Evolutionary conservation across 768 basidiomycete species (phyloP).

Genomic region (Suillus clintonianus): DNA sequence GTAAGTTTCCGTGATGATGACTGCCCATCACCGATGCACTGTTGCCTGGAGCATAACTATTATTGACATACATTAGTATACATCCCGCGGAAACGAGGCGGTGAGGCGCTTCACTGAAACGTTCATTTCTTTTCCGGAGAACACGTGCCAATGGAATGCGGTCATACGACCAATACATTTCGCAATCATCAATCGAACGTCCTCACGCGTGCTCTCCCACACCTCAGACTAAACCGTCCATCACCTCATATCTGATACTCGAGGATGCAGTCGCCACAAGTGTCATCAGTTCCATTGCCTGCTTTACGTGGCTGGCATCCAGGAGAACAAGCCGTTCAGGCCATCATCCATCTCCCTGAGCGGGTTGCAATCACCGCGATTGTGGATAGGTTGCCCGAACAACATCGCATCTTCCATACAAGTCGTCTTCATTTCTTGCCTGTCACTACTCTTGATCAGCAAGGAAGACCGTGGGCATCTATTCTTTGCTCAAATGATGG

Average conservation of each 20-base stretch:
- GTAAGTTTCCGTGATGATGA: background rate
- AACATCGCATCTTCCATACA: slow-evolving; percentile 34
- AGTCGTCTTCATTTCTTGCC: slow-evolving; percentile 32
- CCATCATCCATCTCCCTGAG: slow-evolving; percentile 22
- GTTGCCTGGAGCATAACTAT: background rate
- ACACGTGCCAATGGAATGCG: background rate
- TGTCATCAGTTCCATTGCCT: slow-evolving; percentile 5
- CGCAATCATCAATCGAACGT: background rate
- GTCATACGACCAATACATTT: background rate
- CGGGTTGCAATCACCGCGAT: slow-evolving; percentile 26
- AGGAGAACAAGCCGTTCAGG: slow-evolving; percentile 30
- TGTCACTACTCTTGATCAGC: slow-evolving; percentile 31
- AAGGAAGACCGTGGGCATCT: slow-evolving; percentile 36
- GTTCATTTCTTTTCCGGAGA: background rate
- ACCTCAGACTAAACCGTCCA: background rate
- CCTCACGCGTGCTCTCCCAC: background rate
- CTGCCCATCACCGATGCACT: background rate
- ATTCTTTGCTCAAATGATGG: slow-evolving; percentile 30
- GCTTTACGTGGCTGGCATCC: slow-evolving; percentile 47
- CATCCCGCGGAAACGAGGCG: background rate
- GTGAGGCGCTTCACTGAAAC: background rate
- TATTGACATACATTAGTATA: background rate
- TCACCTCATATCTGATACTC: background rate
- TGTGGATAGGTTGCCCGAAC: slow-evolving; percentile 26
- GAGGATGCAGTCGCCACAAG: background rate